A percentile compares a stretch with the other conserved stretches of the same genome.
Conservation (phyloP, 306 rosid species). For the Lithocarpus polystachyus region DNA sequence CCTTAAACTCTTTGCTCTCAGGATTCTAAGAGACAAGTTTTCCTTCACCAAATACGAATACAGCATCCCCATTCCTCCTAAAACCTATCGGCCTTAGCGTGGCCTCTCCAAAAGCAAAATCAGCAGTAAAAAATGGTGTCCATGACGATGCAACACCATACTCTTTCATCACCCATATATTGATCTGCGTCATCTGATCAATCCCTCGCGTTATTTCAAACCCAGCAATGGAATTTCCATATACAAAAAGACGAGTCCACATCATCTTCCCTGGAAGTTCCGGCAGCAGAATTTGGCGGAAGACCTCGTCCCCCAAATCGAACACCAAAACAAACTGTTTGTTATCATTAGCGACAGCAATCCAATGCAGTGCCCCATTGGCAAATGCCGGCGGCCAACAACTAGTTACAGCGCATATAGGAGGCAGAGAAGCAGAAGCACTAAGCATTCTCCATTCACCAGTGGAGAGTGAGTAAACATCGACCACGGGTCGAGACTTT, state of each 20-base stretch:
- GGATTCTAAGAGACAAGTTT: slow-evolving; percentile 6
- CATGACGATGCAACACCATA: slow-evolving; percentile 29
- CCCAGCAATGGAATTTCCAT: slow-evolving; percentile 10
- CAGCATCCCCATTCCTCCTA: slow-evolving; percentile 9
- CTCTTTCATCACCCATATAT: slow-evolving; percentile 37
- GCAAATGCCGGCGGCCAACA: not conserved
- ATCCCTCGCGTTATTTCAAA: not conserved
- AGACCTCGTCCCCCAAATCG: slow-evolving; percentile 19
- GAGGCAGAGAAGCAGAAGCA: not conserved
- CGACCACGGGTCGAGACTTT: slow-evolving; percentile 1
- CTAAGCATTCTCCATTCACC: slow-evolving; percentile 13
- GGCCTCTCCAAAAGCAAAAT: too few relatives aligned
- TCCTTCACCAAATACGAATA: not conserved
- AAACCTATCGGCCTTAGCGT: not conserved
- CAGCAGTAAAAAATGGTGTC: not conserved
- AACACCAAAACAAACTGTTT: slow-evolving; percentile 13
- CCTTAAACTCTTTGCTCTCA: not conserved
- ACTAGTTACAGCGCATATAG: not conserved
- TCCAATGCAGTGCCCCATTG: slow-evolving; percentile 28
- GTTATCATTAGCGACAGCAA: not conserved
- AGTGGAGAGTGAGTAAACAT: slow-evolving; percentile 23
- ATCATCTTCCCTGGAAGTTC: not conserved
- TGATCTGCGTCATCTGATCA: not conserved
- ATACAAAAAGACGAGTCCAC: not conserved
- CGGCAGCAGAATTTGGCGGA: slow-evolving; percentile 21